Evolutionary conservation across 768 basidiomycete genomes (phyloP).

Genomic region (Pleurotus giganteus): DNA sequence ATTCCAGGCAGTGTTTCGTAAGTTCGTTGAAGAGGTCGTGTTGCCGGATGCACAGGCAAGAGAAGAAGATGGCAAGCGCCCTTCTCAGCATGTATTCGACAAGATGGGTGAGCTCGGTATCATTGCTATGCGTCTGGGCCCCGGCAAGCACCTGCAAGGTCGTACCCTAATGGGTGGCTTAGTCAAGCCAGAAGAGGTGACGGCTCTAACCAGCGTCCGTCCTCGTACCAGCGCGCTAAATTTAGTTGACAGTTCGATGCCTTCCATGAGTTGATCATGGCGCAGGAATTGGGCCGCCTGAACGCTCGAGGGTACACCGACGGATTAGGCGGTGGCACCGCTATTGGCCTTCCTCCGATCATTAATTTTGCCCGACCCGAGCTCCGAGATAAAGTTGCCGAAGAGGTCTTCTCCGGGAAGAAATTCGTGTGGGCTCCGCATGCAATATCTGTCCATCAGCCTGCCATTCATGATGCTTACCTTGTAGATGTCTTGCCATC

Average conservation of each 20-base stretch:
- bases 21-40: constrained; percentile 72
- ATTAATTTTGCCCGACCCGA: constrained; percentile 32
- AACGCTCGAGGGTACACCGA: constrained; percentile 66
- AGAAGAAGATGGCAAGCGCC: constrained; percentile 87
- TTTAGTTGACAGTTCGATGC: constrained; percentile 6
- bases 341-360: constrained; percentile 73
- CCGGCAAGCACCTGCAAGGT: constrained; percentile 82
- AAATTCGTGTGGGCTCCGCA: constrained; percentile 49
- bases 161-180: constrained; percentile 69
- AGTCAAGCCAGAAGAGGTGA: constrained; percentile 74
- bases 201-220: constrained; percentile 12
- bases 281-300: constrained; percentile 58
- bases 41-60: constrained; percentile 63
- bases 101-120: constrained; percentile 73
- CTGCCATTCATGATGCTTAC: neutral
- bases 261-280: constrained; percentile 62
- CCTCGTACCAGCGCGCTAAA: neutral
- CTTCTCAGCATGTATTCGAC: constrained; percentile 75
- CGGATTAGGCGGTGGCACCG: constrained; percentile 61
- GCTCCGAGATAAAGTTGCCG: constrained; percentile 45
- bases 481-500: constrained; percentile 54
- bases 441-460: neutral
- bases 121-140: constrained; percentile 83
- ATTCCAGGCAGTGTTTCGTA: constrained; percentile 63
- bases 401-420: constrained; percentile 56